Evolutionary conservation across 2,329 filamentous ascomycete genomes (phyloP), one percentile per base, ranked within the genome.

Genomic region (Stemphylium vesicarium): DNA sequence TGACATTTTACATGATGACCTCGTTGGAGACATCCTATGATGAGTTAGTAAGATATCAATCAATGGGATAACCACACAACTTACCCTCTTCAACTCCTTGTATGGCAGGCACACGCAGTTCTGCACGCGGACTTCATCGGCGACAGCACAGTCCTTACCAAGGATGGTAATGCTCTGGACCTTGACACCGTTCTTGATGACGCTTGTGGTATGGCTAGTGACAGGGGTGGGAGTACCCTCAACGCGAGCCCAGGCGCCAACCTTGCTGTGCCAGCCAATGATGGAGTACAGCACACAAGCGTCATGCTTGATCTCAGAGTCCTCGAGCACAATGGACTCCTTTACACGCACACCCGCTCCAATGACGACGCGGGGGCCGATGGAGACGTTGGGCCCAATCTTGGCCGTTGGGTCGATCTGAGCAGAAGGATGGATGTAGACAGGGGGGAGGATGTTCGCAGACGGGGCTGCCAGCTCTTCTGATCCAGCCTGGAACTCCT

Each of bases 101-200:
- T 93, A 96, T 9, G 95, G 95, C 81, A 99, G 79, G 80, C 95
- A 98, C 56, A 99, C 88, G 76, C 95, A 99, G 81, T 99, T 98
- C 81, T 98, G 94, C 67, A 99, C 92, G 60, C 92, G 87, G 10
- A 98, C 88, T 78, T 98, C 95, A 69, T 99, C 95, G 4, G 89
- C 92, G 26, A 98, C 95, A 51, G 83, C 86, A 72, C 94, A 98
- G 78, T 99, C 95, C 83, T 98, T 97, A 74, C 94, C 94, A 60
- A 99, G 79, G 65, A 98, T 99, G 41, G 94, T 98, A 73, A 98
- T 95, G 77, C 92, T 96, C 83, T 98, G 95, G 46, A 99, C 95
- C 83, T 98, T 98, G 78, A 98, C 88, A 46, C 95, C 95, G 71
- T 97, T 96, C 86, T 97, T 98, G 77, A 98, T 84, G 69, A 98